phyloP scores from a whole-genome alignment of 2,329 filamentous ascomycete species.

The Aspergillus ochraceoroseus region DNA sequence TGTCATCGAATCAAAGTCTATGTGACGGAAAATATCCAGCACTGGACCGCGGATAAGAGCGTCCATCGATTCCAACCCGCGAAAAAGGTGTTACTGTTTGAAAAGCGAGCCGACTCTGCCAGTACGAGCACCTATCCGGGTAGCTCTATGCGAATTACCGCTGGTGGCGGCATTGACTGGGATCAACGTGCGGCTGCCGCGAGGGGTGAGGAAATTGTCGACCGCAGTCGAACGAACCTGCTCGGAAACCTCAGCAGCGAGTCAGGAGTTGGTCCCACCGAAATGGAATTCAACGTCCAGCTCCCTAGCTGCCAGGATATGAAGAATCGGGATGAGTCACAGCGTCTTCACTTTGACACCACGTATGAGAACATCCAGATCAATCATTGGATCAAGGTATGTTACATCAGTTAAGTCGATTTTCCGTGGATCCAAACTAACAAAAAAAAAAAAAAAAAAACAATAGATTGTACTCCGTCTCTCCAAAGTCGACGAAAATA shows the following conservation, averaged over 20 bases:
- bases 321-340: slow-evolving; percentile 62
- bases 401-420: neutral
- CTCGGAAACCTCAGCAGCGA: slow-evolving; percentile 76
- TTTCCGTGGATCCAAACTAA: no score
- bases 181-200: slow-evolving; percentile 55
- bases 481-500: slow-evolving; percentile 72
- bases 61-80: slow-evolving; percentile 80
- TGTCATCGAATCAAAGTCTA: slow-evolving; percentile 89
- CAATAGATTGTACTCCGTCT: slow-evolving; percentile 94
- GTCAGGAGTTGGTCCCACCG: slow-evolving; percentile 75
- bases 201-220: slow-evolving; percentile 51
- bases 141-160: slow-evolving; percentile 69
- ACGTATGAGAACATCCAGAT: slow-evolving; percentile 93
- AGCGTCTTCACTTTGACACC: slow-evolving; percentile 77
- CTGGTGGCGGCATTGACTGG: slow-evolving; percentile 73
- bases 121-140: slow-evolving; percentile 67
- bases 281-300: slow-evolving; percentile 92
- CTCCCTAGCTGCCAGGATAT: slow-evolving; percentile 83
- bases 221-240: slow-evolving; percentile 61
- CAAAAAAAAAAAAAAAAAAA: no score
- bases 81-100: slow-evolving; percentile 78
- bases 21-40: slow-evolving; percentile 84
- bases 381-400: slow-evolving; percentile 92
- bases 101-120: slow-evolving; percentile 77
- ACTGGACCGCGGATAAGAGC: slow-evolving; percentile 79